Conservation (phyloP, 805 yeast species). For the Saccharomyces paradoxus region DNA sequence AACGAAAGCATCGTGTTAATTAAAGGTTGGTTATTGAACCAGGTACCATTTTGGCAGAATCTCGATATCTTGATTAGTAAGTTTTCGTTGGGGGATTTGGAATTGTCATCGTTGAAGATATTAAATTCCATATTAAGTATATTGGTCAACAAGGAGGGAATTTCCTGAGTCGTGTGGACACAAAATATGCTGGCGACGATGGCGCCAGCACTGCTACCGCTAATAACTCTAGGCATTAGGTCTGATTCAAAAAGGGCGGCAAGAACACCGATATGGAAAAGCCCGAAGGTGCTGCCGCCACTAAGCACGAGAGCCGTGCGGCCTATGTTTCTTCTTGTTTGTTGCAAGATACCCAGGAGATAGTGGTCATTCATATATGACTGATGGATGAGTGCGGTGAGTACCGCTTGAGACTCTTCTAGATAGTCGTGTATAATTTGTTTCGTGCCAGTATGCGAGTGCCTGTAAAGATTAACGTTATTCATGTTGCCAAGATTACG, state of each 20-base stretch:
- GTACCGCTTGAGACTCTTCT: conserved; percentile 57
- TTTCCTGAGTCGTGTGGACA: conserved; percentile 68
- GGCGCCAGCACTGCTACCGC: conserved; percentile 95
- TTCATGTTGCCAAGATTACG: conserved; percentile 86
- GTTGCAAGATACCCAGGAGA: conserved; percentile 68
- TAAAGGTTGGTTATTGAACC: conserved; percentile 72
- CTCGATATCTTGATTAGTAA: conserved; percentile 44
- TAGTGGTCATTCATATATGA: conserved; percentile 55
- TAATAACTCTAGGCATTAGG: conserved; percentile 74
- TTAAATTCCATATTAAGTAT: conserved; percentile 39
- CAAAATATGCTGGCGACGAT: conserved; percentile 86
- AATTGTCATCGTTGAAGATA: conserved; percentile 51
- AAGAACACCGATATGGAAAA: conserved; percentile 87
- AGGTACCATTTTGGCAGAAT: conserved; percentile 76
- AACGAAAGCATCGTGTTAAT: conserved; percentile 66
- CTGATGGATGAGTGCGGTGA: conserved; percentile 15
- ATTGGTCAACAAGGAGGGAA: conserved; percentile 42
- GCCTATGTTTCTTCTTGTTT: conserved; percentile 86
- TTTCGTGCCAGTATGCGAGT: conserved; percentile 82
- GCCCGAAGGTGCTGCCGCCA: conserved; percentile 93
- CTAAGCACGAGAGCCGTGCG: conserved; percentile 89
- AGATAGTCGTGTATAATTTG: conserved; percentile 73
- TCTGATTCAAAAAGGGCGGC: conserved; percentile 68
- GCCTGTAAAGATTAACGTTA: conserved; percentile 64
- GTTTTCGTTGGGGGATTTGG: conserved; percentile 44